Evolutionary conservation across 2,329 filamentous ascomycete species (phyloP), one percentile per base, ranked within the genome.

Genomic region (Calonectria fujianensis): DNA sequence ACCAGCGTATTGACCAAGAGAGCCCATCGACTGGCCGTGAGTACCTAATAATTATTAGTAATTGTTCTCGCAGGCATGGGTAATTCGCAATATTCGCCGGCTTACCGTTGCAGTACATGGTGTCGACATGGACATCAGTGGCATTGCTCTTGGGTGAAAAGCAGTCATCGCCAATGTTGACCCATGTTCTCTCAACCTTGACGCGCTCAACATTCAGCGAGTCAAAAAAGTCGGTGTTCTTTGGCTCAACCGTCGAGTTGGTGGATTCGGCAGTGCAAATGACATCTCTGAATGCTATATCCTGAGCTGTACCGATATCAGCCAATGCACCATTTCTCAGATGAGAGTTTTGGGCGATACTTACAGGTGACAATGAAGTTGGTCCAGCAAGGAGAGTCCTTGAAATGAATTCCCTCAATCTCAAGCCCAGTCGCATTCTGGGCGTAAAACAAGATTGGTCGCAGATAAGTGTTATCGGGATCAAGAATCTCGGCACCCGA

Each of bases 51-150:
- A 20, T 0, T 73, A 4, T 75, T 31, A 50, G 13, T n/a, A 32
- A 37, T 14, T 13, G 1, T 3, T 0, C 2, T 2, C 20, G 4
- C 0, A 6, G 8, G 27, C 11, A 6, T 16, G 1, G 35, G 5
- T 3, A 4, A 29, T 45, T 7, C 0, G 24, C 50, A 1, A 16
- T 2, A 20, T 10, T 11, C 27, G 35, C 3, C 18, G 6, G 10
- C 72, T 54, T 71, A 78, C 79, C 79, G 7, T 80, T 80, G 63
- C 79, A 80, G 84, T 90, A 92, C 81, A 92, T 87, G 37, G 91
- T 91, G 75, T 90, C 86, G 7, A 80, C 78, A 10, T 80, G 71
- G 24, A 80, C 39, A 20, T 80, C 74, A 0, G 77, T 75, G 13
- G 76, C 78, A 20, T 80, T 80, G 73, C 77, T 80, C 69, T 80